These are phyloP conservation scores for Rhododendron vialii DNA, from an alignment of 148 eudicot species.

Conservation along the genomic window DNA sequence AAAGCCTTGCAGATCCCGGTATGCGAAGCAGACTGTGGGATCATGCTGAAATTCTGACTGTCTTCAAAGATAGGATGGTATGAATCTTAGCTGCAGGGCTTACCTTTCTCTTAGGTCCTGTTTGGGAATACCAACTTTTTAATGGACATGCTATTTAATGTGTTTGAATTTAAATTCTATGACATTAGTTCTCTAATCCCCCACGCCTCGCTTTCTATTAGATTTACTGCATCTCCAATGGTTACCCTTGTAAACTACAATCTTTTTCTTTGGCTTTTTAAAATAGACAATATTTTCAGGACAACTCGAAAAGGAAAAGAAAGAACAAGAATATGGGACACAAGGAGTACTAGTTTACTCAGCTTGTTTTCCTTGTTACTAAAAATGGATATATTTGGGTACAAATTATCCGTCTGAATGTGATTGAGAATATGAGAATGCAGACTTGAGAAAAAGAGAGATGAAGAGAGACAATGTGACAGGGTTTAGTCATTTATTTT, in stretches of 20 bases:
- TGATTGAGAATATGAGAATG: neutral
- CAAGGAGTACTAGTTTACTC: neutral
- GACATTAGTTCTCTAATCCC: neutral
- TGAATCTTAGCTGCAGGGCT: neutral
- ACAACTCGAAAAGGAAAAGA: neutral
- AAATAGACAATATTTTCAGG: neutral
- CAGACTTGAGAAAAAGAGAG: neutral
- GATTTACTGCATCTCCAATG: neutral
- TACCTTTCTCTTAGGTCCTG: neutral
- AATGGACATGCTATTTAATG: neutral
- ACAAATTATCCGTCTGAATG: neutral
- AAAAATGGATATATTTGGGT: neutral
- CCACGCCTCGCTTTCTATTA: neutral
- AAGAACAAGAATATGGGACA: neutral
- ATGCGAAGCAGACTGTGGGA: slow-evolving; percentile 57
- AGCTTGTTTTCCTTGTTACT: neutral
- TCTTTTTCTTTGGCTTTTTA: neutral
- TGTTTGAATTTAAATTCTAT: neutral
- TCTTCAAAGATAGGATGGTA: slow-evolving; percentile 39
- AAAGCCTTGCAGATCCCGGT: slow-evolving; percentile 23
- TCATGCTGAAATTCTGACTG: slow-evolving; percentile 20
- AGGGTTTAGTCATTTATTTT: neutral
- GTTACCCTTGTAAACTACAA: neutral
- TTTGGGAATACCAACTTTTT: neutral
- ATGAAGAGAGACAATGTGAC: neutral